Evolutionary conservation across 768 basidiomycete genomes (phyloP), one percentile per base, ranked within the genome.

Genomic region (Xerocomus spinulosus): DNA sequence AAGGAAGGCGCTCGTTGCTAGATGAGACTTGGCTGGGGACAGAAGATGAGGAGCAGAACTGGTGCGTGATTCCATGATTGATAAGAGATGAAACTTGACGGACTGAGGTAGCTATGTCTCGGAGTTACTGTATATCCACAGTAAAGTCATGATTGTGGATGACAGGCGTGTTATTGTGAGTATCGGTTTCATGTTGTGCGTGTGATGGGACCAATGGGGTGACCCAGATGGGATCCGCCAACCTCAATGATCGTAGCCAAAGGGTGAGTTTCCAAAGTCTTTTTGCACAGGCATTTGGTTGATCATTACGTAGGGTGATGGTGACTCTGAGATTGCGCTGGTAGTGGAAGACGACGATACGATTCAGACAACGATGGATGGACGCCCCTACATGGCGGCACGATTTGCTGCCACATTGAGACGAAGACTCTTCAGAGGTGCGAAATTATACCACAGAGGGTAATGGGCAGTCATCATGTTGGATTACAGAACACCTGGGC

Each of bases 81-180:
- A n/a, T 40, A 33, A 28, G 12, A 29, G 3, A 25, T 25, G 35
- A 17, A 18, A 25, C 18, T 35, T 51, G n/a, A 59, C 48, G 47
- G 47, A 10, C 2, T 0, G 58, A 29, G n/a, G 23, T 52, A 86
- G 86, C 44, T 91, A 89, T 67, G 80, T 89, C 17, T 82, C 84
- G n/a, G 85, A 90, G 68, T 52, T 87, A 56, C 68, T 86, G 18
- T 92, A 92, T 57, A 91, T 92, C 49, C 90, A 92, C 63, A 82
- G 80, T 20, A 92, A 92, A 72, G 64, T 95, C 21, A 95, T 96
- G 93, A 89, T 95, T 44, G 90, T 96, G 29, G 94, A 96, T 60
- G 94, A 97, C 61, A 76, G 81, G 26, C 76, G 84, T 29, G 92
- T 96, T 37, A 91, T 98, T 54, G 89, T 91, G 56, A 43, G 87